These are phyloP conservation scores for Grosmannia clavigera DNA, from an alignment of 2,329 filamentous ascomycete species.

Conservation along the genomic window DNA sequence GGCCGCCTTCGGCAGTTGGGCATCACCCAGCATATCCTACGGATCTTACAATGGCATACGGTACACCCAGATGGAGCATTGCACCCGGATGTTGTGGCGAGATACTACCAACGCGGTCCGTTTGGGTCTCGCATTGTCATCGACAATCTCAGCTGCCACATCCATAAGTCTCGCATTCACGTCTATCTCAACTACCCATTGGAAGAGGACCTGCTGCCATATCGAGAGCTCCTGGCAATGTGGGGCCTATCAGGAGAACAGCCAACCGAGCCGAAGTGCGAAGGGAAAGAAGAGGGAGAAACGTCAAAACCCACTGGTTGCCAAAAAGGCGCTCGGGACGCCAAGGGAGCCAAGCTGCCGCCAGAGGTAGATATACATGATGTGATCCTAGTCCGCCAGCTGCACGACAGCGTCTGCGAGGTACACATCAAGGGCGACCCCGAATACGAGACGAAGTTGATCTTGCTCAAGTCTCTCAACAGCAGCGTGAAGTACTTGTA, in stretches of 20 bases:
- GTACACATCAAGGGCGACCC: constrained; percentile 25
- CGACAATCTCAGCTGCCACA: constrained; percentile 33
- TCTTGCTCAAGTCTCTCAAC: constrained; percentile 46
- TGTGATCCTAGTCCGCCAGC: constrained; percentile 37
- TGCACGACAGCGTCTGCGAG: constrained; percentile 48
- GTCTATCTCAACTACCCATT: constrained; percentile 39
- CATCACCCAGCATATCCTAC: constrained; percentile 40
- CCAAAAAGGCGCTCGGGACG: neutral
- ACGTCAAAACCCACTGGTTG: too few relatives aligned
- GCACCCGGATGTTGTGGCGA: constrained; percentile 17
- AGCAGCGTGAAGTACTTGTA: constrained; percentile 48
- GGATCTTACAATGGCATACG: constrained; percentile 41
- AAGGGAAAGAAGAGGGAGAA: neutral
- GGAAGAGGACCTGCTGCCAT: constrained; percentile 37
- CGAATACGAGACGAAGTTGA: constrained; percentile 19
- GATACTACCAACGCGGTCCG: constrained; percentile 32
- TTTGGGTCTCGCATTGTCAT: constrained; percentile 48
- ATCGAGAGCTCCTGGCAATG: constrained; percentile 25
- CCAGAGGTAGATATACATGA: constrained; percentile 34
- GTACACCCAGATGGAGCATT: constrained; percentile 15
- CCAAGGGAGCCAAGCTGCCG: constrained; percentile 22
- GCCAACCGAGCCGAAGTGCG: too few relatives aligned
- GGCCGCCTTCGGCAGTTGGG: constrained; percentile 34
- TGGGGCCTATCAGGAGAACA: constrained; percentile 26
- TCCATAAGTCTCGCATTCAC: constrained; percentile 31